Conservation (phyloP, 2,329 filamentous ascomycete genomes). For the Pyrenochaeta sp. region DNA sequence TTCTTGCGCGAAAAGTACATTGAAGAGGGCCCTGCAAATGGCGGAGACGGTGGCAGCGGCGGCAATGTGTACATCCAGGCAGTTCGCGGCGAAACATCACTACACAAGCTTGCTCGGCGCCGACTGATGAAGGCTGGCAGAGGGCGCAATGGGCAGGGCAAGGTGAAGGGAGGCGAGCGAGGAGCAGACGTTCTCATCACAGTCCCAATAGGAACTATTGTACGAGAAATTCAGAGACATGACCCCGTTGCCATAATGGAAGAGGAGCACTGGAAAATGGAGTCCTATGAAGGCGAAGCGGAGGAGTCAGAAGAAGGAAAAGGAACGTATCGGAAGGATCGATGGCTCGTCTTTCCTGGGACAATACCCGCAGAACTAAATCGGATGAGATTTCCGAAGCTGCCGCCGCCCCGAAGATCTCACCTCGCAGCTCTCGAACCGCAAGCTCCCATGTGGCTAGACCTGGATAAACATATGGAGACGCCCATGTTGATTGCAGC, state of each 20-base stretch:
- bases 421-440: constrained; percentile 73
- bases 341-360: constrained; percentile 89
- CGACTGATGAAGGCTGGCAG: constrained; percentile 77
- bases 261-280: constrained; percentile 39
- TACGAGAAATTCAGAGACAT: constrained; percentile 80
- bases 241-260: constrained; percentile 80
- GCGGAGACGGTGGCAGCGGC: constrained; percentile 90
- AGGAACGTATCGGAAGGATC: constrained; percentile 64
- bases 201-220: constrained; percentile 90
- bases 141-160: constrained; percentile 82
- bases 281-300: constrained; percentile 25
- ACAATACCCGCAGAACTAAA: constrained; percentile 75
- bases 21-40: constrained; percentile 88
- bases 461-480: constrained; percentile 74
- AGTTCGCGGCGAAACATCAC: constrained; percentile 85
- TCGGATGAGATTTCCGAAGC: constrained; percentile 64
- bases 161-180: constrained; percentile 75
- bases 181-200: constrained; percentile 89
- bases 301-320: constrained; percentile 41
- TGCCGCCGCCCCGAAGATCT: constrained; percentile 65
- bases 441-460: constrained; percentile 70
- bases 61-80: constrained; percentile 96
- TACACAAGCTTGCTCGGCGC: constrained; percentile 87
- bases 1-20: constrained; percentile 93
- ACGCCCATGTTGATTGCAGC: constrained; percentile 85